phyloP scores from a whole-genome alignment of 441 rosid genomes.

The Erodium moschatum region DNA sequence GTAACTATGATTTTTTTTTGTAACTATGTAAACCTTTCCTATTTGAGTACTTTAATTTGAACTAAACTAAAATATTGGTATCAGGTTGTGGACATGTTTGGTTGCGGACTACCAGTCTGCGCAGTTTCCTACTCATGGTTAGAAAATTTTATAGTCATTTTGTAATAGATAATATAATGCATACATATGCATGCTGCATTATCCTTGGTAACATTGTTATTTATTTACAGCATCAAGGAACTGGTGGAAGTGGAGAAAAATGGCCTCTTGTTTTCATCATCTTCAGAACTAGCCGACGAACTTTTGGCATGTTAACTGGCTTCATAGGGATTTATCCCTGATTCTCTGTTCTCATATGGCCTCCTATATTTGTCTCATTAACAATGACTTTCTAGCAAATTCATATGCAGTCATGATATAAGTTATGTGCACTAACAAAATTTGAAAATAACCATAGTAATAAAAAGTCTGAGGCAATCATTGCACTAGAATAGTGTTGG shows the following conservation, averaged over 20 bases:
- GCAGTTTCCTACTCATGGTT: constrained; percentile 94
- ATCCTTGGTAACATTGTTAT: constrained; percentile 9
- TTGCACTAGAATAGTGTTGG: not conserved
- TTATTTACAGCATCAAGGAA: constrained; percentile 65
- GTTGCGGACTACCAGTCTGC: constrained; percentile 97
- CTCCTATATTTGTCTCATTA: not conserved
- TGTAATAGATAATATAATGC: constrained; percentile 8
- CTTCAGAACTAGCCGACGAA: constrained; percentile 83
- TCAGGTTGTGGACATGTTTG: constrained; percentile 97
- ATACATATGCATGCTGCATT: not conserved
- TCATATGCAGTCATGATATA: not conserved
- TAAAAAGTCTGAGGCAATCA: not conserved
- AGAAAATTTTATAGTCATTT: not conserved
- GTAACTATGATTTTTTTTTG: not conserved
- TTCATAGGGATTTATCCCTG: not conserved
- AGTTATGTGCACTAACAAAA: not conserved
- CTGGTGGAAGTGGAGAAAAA: constrained; percentile 68
- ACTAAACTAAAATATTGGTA: constrained; percentile 4
- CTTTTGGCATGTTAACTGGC: constrained; percentile 48
- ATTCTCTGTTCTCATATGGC: not conserved
- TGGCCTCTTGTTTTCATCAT: constrained; percentile 86
- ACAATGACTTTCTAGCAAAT: not conserved
- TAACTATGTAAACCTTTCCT: not conserved
- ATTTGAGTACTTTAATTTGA: not conserved
- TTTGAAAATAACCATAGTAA: not conserved